Evolutionary conservation across 2,329 filamentous ascomycete species (phyloP), one percentile per base, ranked within the genome.

Genomic region (Daldinia sp.): DNA sequence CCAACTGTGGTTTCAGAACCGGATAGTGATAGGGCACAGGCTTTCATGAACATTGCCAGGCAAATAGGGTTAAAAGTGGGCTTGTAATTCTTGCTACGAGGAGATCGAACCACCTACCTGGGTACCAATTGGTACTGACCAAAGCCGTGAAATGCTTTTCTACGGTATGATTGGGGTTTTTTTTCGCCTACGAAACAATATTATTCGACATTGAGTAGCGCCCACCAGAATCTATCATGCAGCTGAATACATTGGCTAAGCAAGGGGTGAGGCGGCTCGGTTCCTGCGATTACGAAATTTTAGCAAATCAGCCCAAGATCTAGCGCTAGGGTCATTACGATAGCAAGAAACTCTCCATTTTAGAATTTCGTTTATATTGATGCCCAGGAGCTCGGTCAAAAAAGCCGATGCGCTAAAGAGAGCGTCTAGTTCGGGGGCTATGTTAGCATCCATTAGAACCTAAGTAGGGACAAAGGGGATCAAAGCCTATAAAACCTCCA

Each of bases 1-100:
- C 95, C 95, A 3, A 97, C 94, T 0, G 91, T 98, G 0, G 93
- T 97, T 2, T 86, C 92, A 1, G 92, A 96, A 76, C 93, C 94
- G 6, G 83, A 87, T 1, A 93, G 92, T 70, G 83, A 86, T 29
- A 86, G 92, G 69, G 90, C 91, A 0, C 79, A 82, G 54, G 87
- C 88, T 0, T 99, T 97, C 74, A 78, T 89, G 59, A 80, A 82
- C 15, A 88, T 97, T 74, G 92, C 92, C 1, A 80, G 83, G 57
- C 76, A 78, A 23, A 79, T 90, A 27, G 79, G 75, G 11, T 72
- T 67, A 1, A 85, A 81, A 70, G 79, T 87, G 63, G 78, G 77
- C 13, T 58, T 80, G 29, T 73, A 68, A 59, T 13, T 35, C 34
- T 35, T 27, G 17, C n/a, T n/a, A n/a, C n/a, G n/a, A n/a, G n/a